Base-by-base conservation (phyloP, 257 asterid genomes). In the Fraxinus quadrangulata region DNA sequence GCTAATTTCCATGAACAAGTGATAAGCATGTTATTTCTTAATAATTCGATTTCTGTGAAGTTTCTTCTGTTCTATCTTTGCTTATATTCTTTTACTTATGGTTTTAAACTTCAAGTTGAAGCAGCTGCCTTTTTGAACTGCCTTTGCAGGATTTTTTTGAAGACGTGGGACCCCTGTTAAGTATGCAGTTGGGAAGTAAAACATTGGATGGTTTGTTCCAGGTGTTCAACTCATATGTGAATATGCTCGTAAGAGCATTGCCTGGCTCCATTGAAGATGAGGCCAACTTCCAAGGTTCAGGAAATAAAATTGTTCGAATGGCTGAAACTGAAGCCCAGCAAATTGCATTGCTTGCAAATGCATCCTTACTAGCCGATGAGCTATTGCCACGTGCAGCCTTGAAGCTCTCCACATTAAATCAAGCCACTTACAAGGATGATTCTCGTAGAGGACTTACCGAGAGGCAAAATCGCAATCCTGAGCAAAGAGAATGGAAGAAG, bases 281-380 rank as follows among this genome's bases (percentile, higher is more conserved):
- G 77, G 89, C 90, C 68, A 77, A 78, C 80, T 87, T 86, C 72
- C 97, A 96, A 83, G 97, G 90, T 78, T 87, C 96, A 14, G 91
- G 86, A 71, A 92, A 84, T 87, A 96, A 96, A 88, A 93, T 92
- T 75, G 97, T 92, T 78, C 92, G 97, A 59, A 88, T 93, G 88
- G 99, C 99, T 39, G 99, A 93, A 85, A 93, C 97, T 56, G 99
- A 93, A 84, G 89, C 92, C 75, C 97, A 96, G 81, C 99, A 96
- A 79, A 82, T 96, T 87, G 98, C 99, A 73, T 89, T 96, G 89
- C 97, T 96, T 79, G 99, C 99, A 74, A 96, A 93, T 89, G 99
- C 97, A 77, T 93, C 97, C 81, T 85, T 96, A 84, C 90, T 96
- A 9, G 91, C 98, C 6, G 99, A 96, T 65, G 99, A 96, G 75